These are phyloP conservation scores for Paramecium biaurelia DNA, from an alignment of 73 alveolate species.

Conservation along the genomic window DNA sequence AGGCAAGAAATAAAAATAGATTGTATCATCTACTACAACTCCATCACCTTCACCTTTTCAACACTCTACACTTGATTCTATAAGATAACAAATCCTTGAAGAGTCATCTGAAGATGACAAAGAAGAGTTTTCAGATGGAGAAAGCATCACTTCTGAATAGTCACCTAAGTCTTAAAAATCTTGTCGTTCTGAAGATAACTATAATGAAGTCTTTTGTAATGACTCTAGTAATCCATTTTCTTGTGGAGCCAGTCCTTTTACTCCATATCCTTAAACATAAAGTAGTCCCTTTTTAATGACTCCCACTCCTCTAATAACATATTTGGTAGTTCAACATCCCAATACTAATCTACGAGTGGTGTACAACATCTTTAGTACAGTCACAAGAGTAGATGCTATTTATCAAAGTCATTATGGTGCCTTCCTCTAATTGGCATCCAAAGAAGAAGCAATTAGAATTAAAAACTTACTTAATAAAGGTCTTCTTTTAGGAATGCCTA, in stretches of 20 bases:
- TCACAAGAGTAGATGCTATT: not conserved
- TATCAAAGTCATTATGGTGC: not conserved
- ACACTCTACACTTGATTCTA: not conserved
- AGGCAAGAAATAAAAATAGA: conserved; percentile 14
- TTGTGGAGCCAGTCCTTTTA: not conserved
- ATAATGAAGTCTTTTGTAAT: conserved; percentile 7
- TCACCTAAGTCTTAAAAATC: not conserved
- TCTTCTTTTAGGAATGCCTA: conserved; percentile 14
- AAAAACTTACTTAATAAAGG: not conserved
- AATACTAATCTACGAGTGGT: conserved; percentile 37
- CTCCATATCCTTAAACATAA: not conserved
- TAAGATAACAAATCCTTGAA: not conserved
- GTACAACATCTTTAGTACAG: conserved; percentile 23
- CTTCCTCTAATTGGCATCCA: not conserved
- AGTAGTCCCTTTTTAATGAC: not conserved
- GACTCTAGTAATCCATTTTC: not conserved
- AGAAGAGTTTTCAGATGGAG: conserved; percentile 24
- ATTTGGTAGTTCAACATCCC: conserved; percentile 10
- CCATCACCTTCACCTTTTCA: conserved; percentile 18
- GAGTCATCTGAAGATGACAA: not conserved
- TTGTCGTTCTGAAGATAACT: not conserved
- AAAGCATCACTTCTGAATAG: not conserved
- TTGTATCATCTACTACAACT: not conserved
- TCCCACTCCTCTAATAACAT: not conserved
- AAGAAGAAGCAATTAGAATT: conserved; percentile 12